These are phyloP conservation scores for Mycosarcoma mackinlayi DNA, from an alignment of 1,284 basidiomycete species.

Conservation along the genomic window DNA sequence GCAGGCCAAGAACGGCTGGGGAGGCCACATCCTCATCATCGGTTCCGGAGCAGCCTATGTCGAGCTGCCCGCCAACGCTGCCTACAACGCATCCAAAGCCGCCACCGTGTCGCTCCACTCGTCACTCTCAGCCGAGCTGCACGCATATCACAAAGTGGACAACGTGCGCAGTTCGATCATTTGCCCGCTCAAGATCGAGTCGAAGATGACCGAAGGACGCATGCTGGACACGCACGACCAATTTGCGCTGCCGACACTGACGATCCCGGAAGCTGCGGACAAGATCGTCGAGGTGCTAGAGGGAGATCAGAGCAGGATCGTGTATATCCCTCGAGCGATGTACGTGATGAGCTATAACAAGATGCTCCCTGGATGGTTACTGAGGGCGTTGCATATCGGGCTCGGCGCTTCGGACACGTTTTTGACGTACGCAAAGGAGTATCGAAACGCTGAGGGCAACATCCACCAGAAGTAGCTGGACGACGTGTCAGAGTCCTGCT, in stretches of 20 bases:
- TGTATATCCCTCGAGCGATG: conserved; percentile 40
- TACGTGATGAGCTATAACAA: conserved; percentile 42
- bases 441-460: conserved; percentile 26
- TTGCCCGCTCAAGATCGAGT: conserved; percentile 57
- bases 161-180: conserved; percentile 50
- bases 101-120: conserved; percentile 48
- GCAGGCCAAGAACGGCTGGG: conserved; percentile 48
- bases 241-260: conserved; percentile 51
- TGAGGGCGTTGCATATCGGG: conserved; percentile 6
- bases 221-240: conserved; percentile 54
- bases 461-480: conserved; percentile 21
- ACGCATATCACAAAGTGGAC: conserved; percentile 52
- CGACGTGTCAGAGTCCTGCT: too few species aligned
- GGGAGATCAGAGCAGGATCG: conserved; percentile 38
- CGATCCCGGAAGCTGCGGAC: conserved; percentile 45
- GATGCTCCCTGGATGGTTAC: conserved; percentile 35
- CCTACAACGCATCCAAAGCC: conserved; percentile 55
- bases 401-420: conserved; percentile 42
- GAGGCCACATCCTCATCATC: conserved; percentile 58
- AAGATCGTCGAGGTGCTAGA: conserved; percentile 52
- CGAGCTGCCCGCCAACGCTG: conserved; percentile 50
- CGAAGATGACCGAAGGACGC: conserved; percentile 54
- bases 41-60: conserved; percentile 50
- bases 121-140: conserved; percentile 44
- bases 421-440: conserved; percentile 36